These are phyloP conservation scores for Termitomyces sp. DNA, from an alignment of 768 basidiomycete species.

Conservation along the genomic window DNA sequence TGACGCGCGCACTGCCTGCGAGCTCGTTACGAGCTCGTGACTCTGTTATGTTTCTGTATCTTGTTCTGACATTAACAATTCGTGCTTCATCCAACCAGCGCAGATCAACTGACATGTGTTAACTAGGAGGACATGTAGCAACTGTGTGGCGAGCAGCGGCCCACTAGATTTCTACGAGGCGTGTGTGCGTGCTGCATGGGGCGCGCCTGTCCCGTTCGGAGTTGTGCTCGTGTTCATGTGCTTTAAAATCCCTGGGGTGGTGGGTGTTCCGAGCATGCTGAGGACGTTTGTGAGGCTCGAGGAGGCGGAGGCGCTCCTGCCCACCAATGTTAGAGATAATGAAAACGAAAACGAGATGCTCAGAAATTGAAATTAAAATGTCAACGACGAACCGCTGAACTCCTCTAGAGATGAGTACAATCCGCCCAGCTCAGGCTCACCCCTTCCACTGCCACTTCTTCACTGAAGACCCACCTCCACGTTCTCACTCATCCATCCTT, in stretches of 20 bases:
- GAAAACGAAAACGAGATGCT: too few species aligned
- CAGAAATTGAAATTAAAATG: too few species aligned
- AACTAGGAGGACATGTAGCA: too few species aligned
- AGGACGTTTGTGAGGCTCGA: constrained; percentile 42
- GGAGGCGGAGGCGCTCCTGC: constrained; percentile 59
- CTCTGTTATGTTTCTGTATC: too few species aligned
- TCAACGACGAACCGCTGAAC: too few species aligned
- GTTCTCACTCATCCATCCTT: constrained; percentile 28
- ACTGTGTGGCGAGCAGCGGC: constrained; percentile 21
- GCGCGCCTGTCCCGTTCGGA: constrained; percentile 25
- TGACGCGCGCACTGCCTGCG: too few species aligned
- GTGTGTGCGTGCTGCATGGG: background rate
- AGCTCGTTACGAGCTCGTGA: too few species aligned
- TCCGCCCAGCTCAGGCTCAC: constrained; percentile 25
- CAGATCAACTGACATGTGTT: too few species aligned
- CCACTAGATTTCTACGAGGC: background rate
- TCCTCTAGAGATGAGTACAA: too few species aligned
- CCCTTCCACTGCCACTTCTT: constrained; percentile 35
- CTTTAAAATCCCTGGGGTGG: constrained; percentile 10
- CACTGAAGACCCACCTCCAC: constrained; percentile 34
- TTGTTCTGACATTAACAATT: too few species aligned
- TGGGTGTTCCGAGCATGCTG: background rate
- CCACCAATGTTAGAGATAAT: too few species aligned
- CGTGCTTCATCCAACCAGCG: too few species aligned
- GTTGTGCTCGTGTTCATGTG: constrained; percentile 31